Percentiles rank a stretch among this genome's conserved stretches.
Conservation (phyloP, 495 filamentous ascomycete species). For the Annulohypoxylon stygium region DNA sequence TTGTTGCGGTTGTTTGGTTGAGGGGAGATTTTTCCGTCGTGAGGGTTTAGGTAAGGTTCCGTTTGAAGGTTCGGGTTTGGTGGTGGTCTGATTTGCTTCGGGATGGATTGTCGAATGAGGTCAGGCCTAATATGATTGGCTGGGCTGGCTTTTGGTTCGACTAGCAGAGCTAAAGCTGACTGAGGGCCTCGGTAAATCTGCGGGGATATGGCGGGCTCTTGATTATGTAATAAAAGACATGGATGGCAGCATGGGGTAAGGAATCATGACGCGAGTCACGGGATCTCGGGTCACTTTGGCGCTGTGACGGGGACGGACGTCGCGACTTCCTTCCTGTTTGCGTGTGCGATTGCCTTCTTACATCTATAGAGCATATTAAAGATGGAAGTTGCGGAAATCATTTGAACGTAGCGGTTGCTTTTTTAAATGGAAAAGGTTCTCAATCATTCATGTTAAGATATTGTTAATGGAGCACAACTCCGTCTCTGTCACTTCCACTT, state of each 20-base stretch:
- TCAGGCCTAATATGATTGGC: constrained; percentile 48
- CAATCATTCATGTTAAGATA: not conserved
- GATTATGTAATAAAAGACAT: not conserved
- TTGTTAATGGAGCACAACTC: not conserved
- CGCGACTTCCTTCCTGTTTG: constrained; percentile 41
- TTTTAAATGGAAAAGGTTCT: not conserved
- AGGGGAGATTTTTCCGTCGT: constrained; percentile 44
- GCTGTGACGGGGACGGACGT: constrained; percentile 27
- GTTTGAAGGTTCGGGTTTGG: constrained; percentile 33
- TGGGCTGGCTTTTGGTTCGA: not conserved
- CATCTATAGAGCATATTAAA: not conserved
- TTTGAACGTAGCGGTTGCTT: not conserved
- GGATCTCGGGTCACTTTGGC: constrained; percentile 52
- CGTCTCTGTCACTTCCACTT: not conserved
- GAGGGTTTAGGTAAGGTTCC: constrained; percentile 25
- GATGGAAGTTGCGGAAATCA: not conserved
- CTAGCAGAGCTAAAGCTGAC: constrained; percentile 29
- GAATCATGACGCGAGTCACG: constrained; percentile 43
- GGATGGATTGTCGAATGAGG: constrained; percentile 49
- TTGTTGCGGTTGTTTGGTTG: constrained; percentile 15
- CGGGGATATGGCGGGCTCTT: constrained; percentile 35
- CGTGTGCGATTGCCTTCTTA: constrained; percentile 3
- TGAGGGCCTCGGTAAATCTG: constrained; percentile 47
- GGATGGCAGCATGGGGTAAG: not conserved
- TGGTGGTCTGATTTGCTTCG: constrained; percentile 46